A percentile compares a stretch with the other conserved stretches of the same genome.
phyloP scores from a whole-genome alignment of 164 flowering plant genomes.

The Kingdonia uniflora region DNA sequence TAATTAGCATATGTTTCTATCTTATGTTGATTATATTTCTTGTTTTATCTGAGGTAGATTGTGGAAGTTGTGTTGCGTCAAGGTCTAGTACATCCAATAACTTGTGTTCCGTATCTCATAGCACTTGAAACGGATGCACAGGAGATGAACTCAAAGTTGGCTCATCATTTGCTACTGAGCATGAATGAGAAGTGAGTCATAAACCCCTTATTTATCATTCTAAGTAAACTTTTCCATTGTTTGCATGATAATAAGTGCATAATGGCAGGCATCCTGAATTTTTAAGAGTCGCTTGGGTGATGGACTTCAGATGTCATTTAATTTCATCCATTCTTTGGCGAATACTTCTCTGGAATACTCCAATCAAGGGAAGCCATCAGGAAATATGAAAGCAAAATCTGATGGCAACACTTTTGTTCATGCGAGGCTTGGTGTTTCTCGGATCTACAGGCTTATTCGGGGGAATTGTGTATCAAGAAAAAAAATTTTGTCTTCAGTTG shows the following conservation, averaged over 20 bases:
- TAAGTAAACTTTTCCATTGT: too few species aligned
- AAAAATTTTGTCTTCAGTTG: conserved; percentile 88
- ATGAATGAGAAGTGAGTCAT: conserved; percentile 88
- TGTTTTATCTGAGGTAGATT: conserved; percentile 42
- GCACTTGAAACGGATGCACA: conserved; percentile 93
- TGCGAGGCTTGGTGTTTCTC: conserved; percentile 76
- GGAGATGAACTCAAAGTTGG: conserved; percentile 77
- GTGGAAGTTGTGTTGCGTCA: conserved; percentile 94
- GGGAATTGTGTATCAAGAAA: conserved; percentile 83
- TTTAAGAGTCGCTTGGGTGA: conserved; percentile 96
- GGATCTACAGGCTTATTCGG: conserved; percentile 91
- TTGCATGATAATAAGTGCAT: too few species aligned
- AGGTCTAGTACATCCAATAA: conserved; percentile 98
- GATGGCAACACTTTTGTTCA: conserved; percentile 46
- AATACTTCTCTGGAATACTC: conserved; percentile 18
- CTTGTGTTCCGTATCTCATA: conserved; percentile 93
- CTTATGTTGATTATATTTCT: too few species aligned
- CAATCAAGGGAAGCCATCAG: conserved; percentile 33
- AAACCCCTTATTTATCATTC: too few species aligned
- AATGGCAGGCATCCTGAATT: conserved; percentile 86
- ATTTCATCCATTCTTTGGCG: conserved; percentile 53
- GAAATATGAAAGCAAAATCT: conserved; percentile 42
- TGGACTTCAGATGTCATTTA: conserved; percentile 94
- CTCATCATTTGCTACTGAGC: conserved; percentile 88
- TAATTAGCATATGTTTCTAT: too few species aligned